These are phyloP conservation scores for Fusarium sp. DNA, from an alignment of 2,329 filamentous ascomycete species.

Conservation along the genomic window DNA sequence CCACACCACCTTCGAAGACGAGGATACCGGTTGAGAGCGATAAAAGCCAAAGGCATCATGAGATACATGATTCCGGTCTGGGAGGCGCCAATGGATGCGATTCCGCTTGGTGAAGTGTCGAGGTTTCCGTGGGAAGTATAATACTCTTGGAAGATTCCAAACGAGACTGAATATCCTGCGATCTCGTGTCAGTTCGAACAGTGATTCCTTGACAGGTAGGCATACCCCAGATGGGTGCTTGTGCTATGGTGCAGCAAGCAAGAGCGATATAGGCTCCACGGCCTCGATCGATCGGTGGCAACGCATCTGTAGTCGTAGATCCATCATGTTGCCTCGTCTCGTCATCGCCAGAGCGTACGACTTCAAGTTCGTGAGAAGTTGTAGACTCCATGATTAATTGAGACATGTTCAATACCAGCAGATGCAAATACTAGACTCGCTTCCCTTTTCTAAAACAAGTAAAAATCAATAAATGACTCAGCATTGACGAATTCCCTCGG, in stretches of 20 bases:
- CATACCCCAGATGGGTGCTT: slow-evolving; percentile 51
- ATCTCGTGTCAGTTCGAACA: background rate
- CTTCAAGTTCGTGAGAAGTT: slow-evolving; percentile 29
- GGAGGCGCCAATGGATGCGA: slow-evolving; percentile 43
- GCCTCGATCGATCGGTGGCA: slow-evolving; percentile 49
- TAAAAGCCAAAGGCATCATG: slow-evolving; percentile 61
- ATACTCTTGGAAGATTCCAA: slow-evolving; percentile 76
- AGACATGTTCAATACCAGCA: background rate
- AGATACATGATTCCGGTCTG: slow-evolving; percentile 64
- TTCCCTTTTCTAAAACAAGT: background rate
- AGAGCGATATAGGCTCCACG: slow-evolving; percentile 47
- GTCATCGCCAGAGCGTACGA: slow-evolving; percentile 4
- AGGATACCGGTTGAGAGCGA: slow-evolving; percentile 57
- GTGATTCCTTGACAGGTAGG: background rate
- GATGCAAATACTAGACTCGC: background rate
- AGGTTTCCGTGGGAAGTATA: slow-evolving; percentile 70
- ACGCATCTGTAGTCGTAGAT: slow-evolving; percentile 14
- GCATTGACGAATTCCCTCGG: slow-evolving; percentile 16
- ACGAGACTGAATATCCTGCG: slow-evolving; percentile 56
- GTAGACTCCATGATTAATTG: slow-evolving; percentile 15
- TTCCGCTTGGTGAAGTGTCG: slow-evolving; percentile 54
- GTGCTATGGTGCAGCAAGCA: slow-evolving; percentile 48
- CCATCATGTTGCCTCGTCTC: background rate
- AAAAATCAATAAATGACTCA: slow-evolving; percentile 1
- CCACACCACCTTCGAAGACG: slow-evolving; percentile 55